Conservation (phyloP, 2,329 filamentous ascomycete genomes). For the Cucurbitaria berberidis region DNA sequence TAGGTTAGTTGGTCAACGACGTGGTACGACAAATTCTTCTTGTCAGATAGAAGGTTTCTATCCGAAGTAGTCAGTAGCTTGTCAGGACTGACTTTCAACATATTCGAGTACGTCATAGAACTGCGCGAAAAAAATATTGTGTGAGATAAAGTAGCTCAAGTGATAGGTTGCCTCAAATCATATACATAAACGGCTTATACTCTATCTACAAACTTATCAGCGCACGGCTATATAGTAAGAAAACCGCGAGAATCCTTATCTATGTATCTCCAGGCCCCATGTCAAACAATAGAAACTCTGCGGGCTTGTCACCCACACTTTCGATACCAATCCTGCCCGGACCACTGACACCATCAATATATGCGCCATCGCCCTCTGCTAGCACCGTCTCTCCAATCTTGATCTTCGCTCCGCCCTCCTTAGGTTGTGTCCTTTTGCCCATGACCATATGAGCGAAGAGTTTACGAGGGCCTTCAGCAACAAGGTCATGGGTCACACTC, state of each 20-base stretch:
- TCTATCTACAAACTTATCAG: neutral
- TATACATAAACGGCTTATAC: neutral
- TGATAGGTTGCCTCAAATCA: neutral
- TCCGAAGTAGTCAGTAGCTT: too few relatives aligned
- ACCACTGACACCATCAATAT: constrained; percentile 63
- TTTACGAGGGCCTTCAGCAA: constrained; percentile 69
- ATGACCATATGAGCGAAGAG: constrained; percentile 83
- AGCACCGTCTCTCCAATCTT: constrained; percentile 70
- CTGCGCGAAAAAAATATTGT: too few relatives aligned
- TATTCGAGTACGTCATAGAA: too few relatives aligned
- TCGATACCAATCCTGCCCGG: constrained; percentile 54
- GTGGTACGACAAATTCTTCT: too few relatives aligned
- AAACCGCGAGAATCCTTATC: neutral
- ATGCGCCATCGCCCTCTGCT: constrained; percentile 81
- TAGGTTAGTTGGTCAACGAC: too few relatives aligned
- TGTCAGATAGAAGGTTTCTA: too few relatives aligned
- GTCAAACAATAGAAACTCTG: constrained; percentile 59
- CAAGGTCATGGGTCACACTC: constrained; percentile 75
- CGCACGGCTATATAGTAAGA: neutral
- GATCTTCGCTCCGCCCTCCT: constrained; percentile 75
- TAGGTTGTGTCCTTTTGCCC: constrained; percentile 61
- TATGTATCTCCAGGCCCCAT: constrained; percentile 48
- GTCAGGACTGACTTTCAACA: too few relatives aligned
- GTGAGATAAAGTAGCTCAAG: neutral
- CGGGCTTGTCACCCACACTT: constrained; percentile 54